Percentiles rank a stretch among this genome's conserved stretches.
phyloP scores from a whole-genome alignment of 768 basidiomycete species.

The Tricholomella constricta region DNA sequence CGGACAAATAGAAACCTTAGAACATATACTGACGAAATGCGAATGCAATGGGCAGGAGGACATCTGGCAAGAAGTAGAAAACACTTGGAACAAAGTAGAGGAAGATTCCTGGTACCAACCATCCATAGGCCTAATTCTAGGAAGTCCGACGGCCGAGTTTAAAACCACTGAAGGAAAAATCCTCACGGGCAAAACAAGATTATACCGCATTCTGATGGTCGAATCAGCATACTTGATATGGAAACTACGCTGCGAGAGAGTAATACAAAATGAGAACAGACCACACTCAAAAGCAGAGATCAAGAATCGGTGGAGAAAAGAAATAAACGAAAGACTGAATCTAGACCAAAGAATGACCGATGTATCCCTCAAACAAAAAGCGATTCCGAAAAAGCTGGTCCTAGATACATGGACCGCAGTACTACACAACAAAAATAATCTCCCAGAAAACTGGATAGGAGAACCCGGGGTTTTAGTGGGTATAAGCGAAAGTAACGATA shows the following conservation, averaged over 20 bases:
- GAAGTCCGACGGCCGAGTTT: background rate
- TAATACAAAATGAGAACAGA: background rate
- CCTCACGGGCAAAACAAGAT: background rate
- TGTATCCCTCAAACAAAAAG: background rate
- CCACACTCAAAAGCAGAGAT: background rate
- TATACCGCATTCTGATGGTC: background rate
- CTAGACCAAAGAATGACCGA: too few species aligned
- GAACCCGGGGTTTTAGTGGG: constrained; percentile 2
- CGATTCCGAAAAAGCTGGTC: background rate
- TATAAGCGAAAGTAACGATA: background rate
- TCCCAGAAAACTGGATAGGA: background rate
- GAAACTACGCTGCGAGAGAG: background rate
- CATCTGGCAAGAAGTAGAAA: background rate
- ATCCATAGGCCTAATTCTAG: background rate
- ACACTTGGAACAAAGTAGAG: too few species aligned
- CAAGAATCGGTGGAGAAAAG: background rate
- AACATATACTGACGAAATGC: constrained; percentile 1
- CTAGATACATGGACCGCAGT: background rate
- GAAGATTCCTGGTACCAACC: background rate
- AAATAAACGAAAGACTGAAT: too few species aligned
- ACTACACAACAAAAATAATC: background rate
- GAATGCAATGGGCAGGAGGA: background rate
- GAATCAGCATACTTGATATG: background rate
- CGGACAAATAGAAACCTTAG: background rate
- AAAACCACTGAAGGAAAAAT: too few species aligned